Evolutionary conservation across 371 early-diverging fungal genomes (phyloP).

Genomic region (Mucor plumbeus): DNA sequence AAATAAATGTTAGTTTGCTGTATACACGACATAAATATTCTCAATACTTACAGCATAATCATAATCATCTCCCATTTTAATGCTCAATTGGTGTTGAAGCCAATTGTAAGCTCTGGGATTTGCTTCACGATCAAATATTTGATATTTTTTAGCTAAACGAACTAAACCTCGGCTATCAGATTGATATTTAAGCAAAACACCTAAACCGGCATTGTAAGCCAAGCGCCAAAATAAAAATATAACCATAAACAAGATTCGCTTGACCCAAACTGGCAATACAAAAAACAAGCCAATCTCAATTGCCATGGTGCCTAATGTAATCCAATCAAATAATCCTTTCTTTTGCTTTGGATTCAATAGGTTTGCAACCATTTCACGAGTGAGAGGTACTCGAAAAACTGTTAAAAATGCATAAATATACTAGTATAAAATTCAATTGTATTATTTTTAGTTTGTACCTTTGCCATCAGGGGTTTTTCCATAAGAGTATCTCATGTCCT

Average conservation of each 20-base stretch:
- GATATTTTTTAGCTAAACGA: constrained; percentile 62
- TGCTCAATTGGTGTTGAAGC: constrained; percentile 73
- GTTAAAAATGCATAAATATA: neutral
- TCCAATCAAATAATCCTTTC: constrained; percentile 78
- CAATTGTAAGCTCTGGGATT: constrained; percentile 62
- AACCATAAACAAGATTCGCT: constrained; percentile 64
- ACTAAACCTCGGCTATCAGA: constrained; percentile 77
- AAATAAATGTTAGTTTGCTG: neutral
- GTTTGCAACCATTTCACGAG: constrained; percentile 76
- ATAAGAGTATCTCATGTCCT: constrained; percentile 49
- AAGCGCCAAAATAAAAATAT: constrained; percentile 87
- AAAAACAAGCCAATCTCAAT: constrained; percentile 71
- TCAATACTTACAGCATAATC: constrained; percentile 64
- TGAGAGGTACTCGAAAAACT: constrained; percentile 79
- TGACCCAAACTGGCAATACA: constrained; percentile 53
- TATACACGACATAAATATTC: neutral
- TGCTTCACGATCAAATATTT: constrained; percentile 64
- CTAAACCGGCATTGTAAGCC: constrained; percentile 88
- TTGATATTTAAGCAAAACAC: constrained; percentile 81
- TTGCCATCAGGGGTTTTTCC: constrained; percentile 66
- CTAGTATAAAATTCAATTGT: neutral
- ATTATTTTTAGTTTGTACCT: constrained; percentile 32
- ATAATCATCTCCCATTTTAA: constrained; percentile 89
- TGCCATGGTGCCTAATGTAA: constrained; percentile 73
- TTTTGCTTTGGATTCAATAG: constrained; percentile 67